phyloP scores from a whole-genome alignment of 1,284 basidiomycete genomes.

The Ustilago esculenta region DNA sequence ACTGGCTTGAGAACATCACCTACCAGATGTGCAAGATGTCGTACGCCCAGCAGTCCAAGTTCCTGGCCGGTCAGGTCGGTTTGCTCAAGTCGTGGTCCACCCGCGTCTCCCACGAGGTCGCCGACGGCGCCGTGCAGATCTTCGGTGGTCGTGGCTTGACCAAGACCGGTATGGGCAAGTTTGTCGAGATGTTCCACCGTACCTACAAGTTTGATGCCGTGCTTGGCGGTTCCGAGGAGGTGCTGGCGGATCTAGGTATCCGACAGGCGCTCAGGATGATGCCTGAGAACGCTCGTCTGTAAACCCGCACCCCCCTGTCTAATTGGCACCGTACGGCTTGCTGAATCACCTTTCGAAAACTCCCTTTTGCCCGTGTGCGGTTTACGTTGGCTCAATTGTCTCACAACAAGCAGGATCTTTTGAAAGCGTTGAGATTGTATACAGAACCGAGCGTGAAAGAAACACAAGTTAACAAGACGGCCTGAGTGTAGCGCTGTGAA shows the following conservation, averaged over 20 bases:
- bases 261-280: constrained; percentile 68
- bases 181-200: constrained; percentile 70
- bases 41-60: constrained; percentile 76
- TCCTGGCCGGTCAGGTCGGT: constrained; percentile 75
- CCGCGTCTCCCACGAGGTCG: constrained; percentile 69
- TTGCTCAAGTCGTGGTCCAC: constrained; percentile 74
- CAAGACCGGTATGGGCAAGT: constrained; percentile 73
- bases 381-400: no score
- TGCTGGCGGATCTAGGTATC: constrained; percentile 71
- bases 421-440: no score
- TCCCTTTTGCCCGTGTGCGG: no score
- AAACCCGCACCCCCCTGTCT: no score
- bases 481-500: no score
- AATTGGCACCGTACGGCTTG: no score
- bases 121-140: constrained; percentile 80
- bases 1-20: constrained; percentile 88
- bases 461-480: no score
- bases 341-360: no score
- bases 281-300: constrained; percentile 61
- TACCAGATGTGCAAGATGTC: constrained; percentile 86
- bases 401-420: no score
- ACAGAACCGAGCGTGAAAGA: no score
- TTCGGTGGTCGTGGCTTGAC: constrained; percentile 77
- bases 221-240: constrained; percentile 67
- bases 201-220: constrained; percentile 78